Evolutionary conservation across 169 alveolate genomes (phyloP).

Genomic region (Plasmodium billcollinsi): DNA sequence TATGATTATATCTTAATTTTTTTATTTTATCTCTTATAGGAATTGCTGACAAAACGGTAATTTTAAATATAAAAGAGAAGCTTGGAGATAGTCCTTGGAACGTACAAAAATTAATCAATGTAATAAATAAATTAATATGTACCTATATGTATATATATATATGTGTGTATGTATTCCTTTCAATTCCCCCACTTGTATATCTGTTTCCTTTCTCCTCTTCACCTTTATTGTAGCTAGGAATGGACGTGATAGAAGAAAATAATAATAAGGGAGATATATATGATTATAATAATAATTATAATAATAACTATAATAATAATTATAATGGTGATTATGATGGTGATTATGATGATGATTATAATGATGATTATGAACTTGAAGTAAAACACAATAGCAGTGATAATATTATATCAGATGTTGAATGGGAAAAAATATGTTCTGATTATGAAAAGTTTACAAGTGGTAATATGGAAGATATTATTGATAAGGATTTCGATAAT

Average conservation of each 20-base stretch:
- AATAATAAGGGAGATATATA: neutral
- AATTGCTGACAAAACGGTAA: constrained; percentile 40
- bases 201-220: neutral
- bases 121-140: constrained; percentile 11
- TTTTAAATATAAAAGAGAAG: constrained; percentile 38
- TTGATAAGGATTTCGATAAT: neutral
- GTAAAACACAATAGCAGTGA: constrained; percentile 54
- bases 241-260: constrained; percentile 21
- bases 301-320: too few relatives aligned
- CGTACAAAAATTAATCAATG: constrained; percentile 49
- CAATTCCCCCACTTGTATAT: too few relatives aligned
- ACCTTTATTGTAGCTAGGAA: constrained; percentile 20
- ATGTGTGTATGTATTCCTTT: too few relatives aligned
- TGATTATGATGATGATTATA: constrained; percentile 12
- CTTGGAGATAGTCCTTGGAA: constrained; percentile 71
- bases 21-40: constrained; percentile 18
- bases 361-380: constrained; percentile 31
- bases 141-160: too few relatives aligned
- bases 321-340: neutral
- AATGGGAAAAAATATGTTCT: neutral
- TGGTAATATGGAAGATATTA: neutral
- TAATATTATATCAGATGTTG: constrained; percentile 52
- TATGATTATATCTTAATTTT: neutral
- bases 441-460: too few relatives aligned
- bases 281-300: neutral